phyloP scores from a whole-genome alignment of 257 asterid genomes.

The Primulina huaijiensis region DNA sequence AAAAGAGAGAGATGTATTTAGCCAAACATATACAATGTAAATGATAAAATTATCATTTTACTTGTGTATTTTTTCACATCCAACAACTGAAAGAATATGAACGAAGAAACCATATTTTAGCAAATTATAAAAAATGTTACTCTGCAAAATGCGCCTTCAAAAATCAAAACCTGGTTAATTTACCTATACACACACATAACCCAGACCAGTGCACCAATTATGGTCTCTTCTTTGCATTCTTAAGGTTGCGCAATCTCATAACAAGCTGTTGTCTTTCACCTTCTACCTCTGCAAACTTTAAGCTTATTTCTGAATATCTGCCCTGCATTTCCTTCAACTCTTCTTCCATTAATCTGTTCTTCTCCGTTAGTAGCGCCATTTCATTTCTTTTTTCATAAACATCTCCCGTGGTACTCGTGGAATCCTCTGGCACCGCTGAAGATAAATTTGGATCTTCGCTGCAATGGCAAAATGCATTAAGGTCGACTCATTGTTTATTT shows the following conservation, averaged over 20 bases:
- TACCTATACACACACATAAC: background rate
- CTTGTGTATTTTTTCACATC: background rate
- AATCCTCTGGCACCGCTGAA: background rate
- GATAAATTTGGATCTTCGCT: conserved; percentile 23
- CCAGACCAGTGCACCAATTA: background rate
- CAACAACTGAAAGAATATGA: background rate
- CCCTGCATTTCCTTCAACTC: conserved; percentile 94
- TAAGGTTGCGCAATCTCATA: conserved; percentile 79
- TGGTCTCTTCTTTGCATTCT: conserved; percentile 58
- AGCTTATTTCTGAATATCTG: conserved; percentile 95
- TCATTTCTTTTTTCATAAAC: conserved; percentile 37
- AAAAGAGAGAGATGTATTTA: no score
- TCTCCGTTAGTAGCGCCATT: conserved; percentile 49
- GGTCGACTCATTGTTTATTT: conserved; percentile 9
- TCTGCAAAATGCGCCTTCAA: background rate
- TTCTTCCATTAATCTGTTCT: conserved; percentile 58
- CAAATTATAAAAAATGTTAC: background rate
- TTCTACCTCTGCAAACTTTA: conserved; percentile 97
- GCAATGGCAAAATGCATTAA: conserved; percentile 24
- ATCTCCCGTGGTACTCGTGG: conserved; percentile 1
- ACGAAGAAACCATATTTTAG: background rate
- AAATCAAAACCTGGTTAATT: background rate
- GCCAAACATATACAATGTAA: background rate
- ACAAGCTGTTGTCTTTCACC: conserved; percentile 97
- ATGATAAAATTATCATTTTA: background rate